Conservation (phyloP, 768 basidiomycete genomes). For the Pluteus cervinus region DNA sequence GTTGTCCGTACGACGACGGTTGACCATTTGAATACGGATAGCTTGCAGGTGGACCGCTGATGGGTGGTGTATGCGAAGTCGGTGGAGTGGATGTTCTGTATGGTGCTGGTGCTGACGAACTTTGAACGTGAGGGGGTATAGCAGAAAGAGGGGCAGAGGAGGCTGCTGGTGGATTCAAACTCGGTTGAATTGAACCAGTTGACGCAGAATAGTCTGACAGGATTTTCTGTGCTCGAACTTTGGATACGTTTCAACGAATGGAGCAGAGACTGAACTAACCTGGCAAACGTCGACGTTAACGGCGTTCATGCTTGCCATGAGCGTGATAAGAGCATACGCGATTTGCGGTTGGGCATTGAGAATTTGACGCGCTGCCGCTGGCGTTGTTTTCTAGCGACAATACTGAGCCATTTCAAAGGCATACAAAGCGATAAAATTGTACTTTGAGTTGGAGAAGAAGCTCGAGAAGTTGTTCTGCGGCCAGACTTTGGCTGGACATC, state of each 20-base stretch:
- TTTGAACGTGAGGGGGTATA: slow-evolving; percentile 41
- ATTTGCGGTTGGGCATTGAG: slow-evolving; percentile 71
- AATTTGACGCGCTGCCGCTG: slow-evolving; percentile 61
- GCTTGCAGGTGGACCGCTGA: slow-evolving; percentile 6
- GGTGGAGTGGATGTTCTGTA: slow-evolving; percentile 30
- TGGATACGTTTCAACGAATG: slow-evolving; percentile 6
- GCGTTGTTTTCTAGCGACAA: slow-evolving; percentile 59
- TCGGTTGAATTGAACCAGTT: slow-evolving; percentile 15
- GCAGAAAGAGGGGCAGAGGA: slow-evolving; percentile 33
- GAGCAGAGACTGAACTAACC: slow-evolving; percentile 28
- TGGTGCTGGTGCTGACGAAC: slow-evolving; percentile 14
- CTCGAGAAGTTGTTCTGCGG: slow-evolving; percentile 66
- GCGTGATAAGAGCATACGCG: slow-evolving; percentile 67
- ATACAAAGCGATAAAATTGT: slow-evolving; percentile 4
- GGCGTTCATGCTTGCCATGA: slow-evolving; percentile 75
- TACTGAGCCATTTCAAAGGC: slow-evolving; percentile 2
- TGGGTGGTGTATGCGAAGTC: slow-evolving; percentile 15
- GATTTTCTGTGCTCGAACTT: slow-evolving; percentile 42
- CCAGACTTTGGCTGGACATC: slow-evolving; percentile 49
- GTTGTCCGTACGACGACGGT: neutral
- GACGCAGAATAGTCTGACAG: slow-evolving; percentile 45
- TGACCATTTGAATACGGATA: slow-evolving; percentile 20
- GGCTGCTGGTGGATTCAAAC: slow-evolving; percentile 11
- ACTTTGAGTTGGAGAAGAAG: slow-evolving; percentile 74
- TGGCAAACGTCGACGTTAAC: slow-evolving; percentile 73